These are phyloP conservation scores for Stevia rebaudiana DNA, from an alignment of 140 eudicot genomes.

Conservation along the genomic window DNA sequence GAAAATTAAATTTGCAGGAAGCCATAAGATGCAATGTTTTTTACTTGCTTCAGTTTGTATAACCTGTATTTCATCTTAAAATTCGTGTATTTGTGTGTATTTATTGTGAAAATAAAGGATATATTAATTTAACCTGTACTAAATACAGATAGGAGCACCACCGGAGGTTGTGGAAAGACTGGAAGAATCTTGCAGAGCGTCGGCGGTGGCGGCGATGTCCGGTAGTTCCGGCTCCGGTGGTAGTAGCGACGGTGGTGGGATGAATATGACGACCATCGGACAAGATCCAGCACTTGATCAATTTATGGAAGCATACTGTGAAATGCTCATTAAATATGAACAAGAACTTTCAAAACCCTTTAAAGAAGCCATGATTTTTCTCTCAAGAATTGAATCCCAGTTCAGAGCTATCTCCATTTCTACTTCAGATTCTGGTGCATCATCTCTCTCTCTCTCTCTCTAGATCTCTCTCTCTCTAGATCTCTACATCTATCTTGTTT, in stretches of 20 bases:
- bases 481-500: not conserved
- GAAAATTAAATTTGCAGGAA: constrained; percentile 15
- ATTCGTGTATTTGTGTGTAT: not conserved
- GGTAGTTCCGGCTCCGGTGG: constrained; percentile 25
- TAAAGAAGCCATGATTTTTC: constrained; percentile 96
- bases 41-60: no score
- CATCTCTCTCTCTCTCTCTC: constrained; percentile 13
- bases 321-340: constrained; percentile 87
- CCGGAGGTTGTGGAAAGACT: constrained; percentile 83
- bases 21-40: not conserved
- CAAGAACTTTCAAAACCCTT: constrained; percentile 95
- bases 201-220: constrained; percentile 46
- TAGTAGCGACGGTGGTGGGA: constrained; percentile 43
- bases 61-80: no score
- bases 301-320: constrained; percentile 98
- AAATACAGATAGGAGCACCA: constrained; percentile 86
- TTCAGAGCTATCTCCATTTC: constrained; percentile 70
- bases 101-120: not conserved
- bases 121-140: not conserved
- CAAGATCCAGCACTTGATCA: constrained; percentile 96
- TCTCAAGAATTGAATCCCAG: constrained; percentile 76
- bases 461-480: constrained; percentile 18
- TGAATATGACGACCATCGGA: constrained; percentile 27
- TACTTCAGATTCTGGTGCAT: constrained; percentile 55
- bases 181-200: constrained; percentile 62